These are phyloP conservation scores for Dillenia turbinata DNA, from an alignment of 164 flowering plant genomes.

Conservation along the genomic window DNA sequence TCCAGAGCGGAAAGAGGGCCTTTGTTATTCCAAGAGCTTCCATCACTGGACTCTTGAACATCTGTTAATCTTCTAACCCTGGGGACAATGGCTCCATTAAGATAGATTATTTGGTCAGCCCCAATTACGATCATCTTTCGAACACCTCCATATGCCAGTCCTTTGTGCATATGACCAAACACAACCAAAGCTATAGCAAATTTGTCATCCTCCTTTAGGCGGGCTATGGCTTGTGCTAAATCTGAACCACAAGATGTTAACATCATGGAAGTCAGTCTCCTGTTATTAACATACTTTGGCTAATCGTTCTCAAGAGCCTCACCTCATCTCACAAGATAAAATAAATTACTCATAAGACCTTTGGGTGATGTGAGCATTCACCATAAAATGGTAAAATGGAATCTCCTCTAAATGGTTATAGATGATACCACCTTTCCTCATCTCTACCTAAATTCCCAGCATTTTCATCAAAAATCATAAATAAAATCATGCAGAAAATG, in stretches of 20 bases:
- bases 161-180: constrained; percentile 96
- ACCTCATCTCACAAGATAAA: no score
- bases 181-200: constrained; percentile 58
- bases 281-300: background rate
- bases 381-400: no score
- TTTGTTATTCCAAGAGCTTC: constrained; percentile 8
- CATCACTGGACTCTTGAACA: constrained; percentile 19
- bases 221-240: constrained; percentile 62
- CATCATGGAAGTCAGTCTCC: no score
- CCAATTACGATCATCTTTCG: constrained; percentile 70
- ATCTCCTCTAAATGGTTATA: no score
- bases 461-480: no score
- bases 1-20: constrained; percentile 2
- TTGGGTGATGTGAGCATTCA: no score
- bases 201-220: constrained; percentile 40
- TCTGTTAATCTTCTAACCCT: constrained; percentile 35
- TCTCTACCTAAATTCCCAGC: no score
- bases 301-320: background rate
- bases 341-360: no score
- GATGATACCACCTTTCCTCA: no score
- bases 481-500: no score
- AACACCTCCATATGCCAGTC: constrained; percentile 49
- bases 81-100: constrained; percentile 88
- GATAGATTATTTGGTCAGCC: constrained; percentile 48
- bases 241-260: constrained; percentile 41